These are phyloP conservation scores for Trichothecium roseum DNA, from an alignment of 2,329 filamentous ascomycete species.

Conservation along the genomic window DNA sequence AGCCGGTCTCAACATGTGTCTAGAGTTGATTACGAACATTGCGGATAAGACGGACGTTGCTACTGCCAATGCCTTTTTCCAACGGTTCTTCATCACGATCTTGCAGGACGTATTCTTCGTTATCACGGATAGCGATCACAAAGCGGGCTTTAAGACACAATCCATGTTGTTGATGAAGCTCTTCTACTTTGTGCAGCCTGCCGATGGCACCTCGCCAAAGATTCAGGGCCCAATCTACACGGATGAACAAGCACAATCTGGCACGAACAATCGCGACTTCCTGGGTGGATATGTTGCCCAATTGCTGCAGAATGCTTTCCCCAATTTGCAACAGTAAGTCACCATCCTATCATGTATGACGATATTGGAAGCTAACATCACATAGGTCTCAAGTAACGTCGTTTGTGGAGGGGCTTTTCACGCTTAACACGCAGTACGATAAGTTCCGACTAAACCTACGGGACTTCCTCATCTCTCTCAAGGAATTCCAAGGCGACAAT, in stretches of 20 bases:
- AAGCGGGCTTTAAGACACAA: conserved; percentile 98
- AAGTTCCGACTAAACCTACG: conserved; percentile 94
- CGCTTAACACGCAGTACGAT: conserved; percentile 76
- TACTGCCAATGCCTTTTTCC: conserved; percentile 93
- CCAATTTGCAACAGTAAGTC: conserved; percentile 79
- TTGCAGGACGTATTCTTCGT: conserved; percentile 98
- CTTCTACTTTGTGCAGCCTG: conserved; percentile 85
- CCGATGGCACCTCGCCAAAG: conserved; percentile 61
- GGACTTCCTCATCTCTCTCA: conserved; percentile 93
- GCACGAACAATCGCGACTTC: conserved; percentile 86
- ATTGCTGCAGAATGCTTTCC: conserved; percentile 81
- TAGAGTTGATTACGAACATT: conserved; percentile 96
- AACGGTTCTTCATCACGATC: conserved; percentile 92
- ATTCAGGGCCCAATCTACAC: conserved; percentile 88
- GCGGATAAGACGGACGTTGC: conserved; percentile 78
- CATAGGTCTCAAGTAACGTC: conserved; percentile 70
- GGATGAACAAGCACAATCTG: conserved; percentile 68
- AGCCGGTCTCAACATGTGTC: conserved; percentile 94
- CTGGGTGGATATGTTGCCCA: conserved; percentile 78
- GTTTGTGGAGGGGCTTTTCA: conserved; percentile 86
- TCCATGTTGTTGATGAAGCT: conserved; percentile 87
- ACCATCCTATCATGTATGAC: neutral
- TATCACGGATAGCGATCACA: conserved; percentile 93
- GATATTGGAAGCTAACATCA: conserved; percentile 20
- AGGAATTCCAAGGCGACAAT: conserved; percentile 94